Evolutionary conservation across 495 filamentous ascomycete species (phyloP).

Genomic region (Hyaloscypha hepaticicola): DNA sequence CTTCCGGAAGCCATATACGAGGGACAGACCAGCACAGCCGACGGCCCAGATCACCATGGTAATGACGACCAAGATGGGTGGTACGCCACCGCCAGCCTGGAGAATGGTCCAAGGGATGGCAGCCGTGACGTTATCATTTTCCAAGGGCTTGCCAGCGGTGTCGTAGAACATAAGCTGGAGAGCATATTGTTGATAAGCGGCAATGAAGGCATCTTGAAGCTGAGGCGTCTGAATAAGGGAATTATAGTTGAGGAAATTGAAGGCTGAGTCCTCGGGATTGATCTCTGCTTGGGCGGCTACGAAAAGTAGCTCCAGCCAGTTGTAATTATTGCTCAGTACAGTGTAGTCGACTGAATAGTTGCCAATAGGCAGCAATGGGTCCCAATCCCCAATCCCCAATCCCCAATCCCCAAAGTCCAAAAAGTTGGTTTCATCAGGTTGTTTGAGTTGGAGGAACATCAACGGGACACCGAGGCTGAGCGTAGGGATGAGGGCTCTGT

Average conservation of each 20-base stretch:
- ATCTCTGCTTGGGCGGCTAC: not conserved
- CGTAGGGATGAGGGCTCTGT: not conserved
- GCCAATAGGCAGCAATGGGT: not conserved
- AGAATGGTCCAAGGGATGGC: not conserved
- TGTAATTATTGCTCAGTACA: not conserved
- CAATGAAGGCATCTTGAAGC: not conserved
- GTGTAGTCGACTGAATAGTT: conserved; percentile 1
- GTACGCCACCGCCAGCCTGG: not conserved
- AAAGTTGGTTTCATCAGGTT: not conserved
- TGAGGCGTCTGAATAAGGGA: not conserved
- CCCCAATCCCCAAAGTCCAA: not conserved
- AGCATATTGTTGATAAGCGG: not conserved
- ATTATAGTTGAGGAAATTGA: not conserved
- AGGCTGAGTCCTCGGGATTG: not conserved
- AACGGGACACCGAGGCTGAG: not conserved
- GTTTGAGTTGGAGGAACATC: not conserved
- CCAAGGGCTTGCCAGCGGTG: not conserved
- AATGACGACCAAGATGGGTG: not conserved
- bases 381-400: not conserved
- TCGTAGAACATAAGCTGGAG: not conserved
- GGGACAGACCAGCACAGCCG: not conserved
- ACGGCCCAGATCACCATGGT: not conserved
- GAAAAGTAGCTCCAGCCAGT: not conserved
- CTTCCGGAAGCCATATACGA: not conserved
- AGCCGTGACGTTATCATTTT: not conserved